Evolutionary conservation across 306 rosid species (phyloP).

Genomic region (Albizia julibrissin): DNA sequence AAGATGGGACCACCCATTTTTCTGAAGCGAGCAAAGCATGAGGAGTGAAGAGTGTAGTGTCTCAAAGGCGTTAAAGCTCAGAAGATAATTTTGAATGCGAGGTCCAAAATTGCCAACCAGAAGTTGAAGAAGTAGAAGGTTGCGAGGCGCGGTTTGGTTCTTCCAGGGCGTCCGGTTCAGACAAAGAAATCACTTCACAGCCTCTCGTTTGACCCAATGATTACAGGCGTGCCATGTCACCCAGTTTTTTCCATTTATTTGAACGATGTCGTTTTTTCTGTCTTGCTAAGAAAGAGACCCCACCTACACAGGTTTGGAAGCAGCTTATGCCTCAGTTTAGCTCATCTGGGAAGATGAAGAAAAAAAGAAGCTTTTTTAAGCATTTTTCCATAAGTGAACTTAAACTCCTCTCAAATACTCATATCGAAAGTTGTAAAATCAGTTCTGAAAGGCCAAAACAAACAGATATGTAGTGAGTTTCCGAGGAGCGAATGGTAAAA

Average conservation of each 20-base stretch:
- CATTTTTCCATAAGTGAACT: too few relatives aligned
- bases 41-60: background rate
- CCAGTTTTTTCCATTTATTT: too few relatives aligned
- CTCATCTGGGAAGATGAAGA: too few relatives aligned
- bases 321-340: too few relatives aligned
- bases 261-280: too few relatives aligned
- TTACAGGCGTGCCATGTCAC: background rate
- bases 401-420: too few relatives aligned
- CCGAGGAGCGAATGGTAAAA: too few relatives aligned
- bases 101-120: conserved; percentile 1
- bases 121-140: background rate
- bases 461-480: too few relatives aligned
- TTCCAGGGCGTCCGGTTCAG: background rate
- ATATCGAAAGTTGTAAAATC: accelerated
- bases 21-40: conserved; percentile 21
- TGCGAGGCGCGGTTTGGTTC: background rate
- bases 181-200: background rate
- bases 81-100: conserved; percentile 4
- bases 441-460: accelerated
- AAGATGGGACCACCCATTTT: conserved; percentile 30
- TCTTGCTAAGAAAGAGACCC: too few relatives aligned
- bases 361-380: too few relatives aligned
- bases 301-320: too few relatives aligned
- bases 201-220: background rate
- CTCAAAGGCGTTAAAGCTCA: background rate